Evolutionary conservation across 2,329 filamentous ascomycete genomes (phyloP), one percentile per base, ranked within the genome.

Genomic region (Berkeleyomyces basicola): DNA sequence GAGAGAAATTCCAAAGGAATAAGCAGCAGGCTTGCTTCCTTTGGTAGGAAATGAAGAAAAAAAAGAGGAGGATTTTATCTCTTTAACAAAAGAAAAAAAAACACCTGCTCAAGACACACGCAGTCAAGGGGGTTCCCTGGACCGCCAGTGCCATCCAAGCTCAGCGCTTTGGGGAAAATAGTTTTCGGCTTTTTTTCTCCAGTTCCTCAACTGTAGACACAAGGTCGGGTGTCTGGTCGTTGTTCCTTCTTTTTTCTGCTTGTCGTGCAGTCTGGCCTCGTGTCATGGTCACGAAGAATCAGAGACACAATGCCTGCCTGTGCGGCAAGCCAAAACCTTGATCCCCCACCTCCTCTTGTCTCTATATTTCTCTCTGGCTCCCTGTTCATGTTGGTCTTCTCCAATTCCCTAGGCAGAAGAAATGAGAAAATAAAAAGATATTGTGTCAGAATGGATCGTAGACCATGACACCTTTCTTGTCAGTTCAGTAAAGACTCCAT

Each of bases 401-500:
- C 40, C 58, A 59, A 44, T 36, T 49, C 31, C 31, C 10, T 31
- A 5, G 36, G 16, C 7, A 59, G 9, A 59, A 14, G 14, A 46
- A 36, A 59, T 9, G 31, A 16, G 37, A 47, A 46, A 46, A 33
- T 7, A 47, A 46, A 39, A 59, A 40, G 39, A 37, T 36, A 14
- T 36, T 9, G 39, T 31, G 10, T 3, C 7, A 39, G n/a, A 43
- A 46, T 33, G 23, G 31, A 59, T 39, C 7, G 14, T 49, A 33
- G 47, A 39, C 49, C 33, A 55, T 4, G 31, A 10, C 6, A 10
- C 3, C 10, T 33, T n/a, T 39, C 11, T 14, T 53, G 40, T 61
- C 49, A 64, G 43, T 65, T 63, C 10, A 65, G 23, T 14, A 65
- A 31, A 33, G 60, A 61, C 57, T 65, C 63, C 73, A 79, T 73